A percentile compares a stretch with the other conserved stretches of the same genome.
Conservation (phyloP, 2,329 filamentous ascomycete genomes). For the Fusarium lateritium region DNA sequence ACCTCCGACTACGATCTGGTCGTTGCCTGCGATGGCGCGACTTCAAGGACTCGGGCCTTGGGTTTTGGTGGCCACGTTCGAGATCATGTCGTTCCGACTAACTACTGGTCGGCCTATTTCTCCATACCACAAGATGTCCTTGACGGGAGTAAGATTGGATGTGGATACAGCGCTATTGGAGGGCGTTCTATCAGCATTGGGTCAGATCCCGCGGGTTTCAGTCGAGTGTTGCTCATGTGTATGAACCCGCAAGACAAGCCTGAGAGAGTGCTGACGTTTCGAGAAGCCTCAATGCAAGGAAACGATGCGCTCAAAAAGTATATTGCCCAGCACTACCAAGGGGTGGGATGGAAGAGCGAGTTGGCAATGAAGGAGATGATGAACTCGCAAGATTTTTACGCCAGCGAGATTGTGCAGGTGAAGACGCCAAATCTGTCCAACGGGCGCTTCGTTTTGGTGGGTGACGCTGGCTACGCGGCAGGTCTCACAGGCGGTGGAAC, state of each 20-base stretch:
- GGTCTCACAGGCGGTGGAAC: conserved; percentile 64
- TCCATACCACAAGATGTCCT: conserved; percentile 57
- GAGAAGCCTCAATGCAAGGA: conserved; percentile 54
- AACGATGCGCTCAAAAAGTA: conserved; percentile 52
- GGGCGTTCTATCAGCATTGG: conserved; percentile 57
- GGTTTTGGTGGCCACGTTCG: conserved; percentile 16
- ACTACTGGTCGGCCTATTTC: conserved; percentile 61
- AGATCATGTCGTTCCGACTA: conserved; percentile 30
- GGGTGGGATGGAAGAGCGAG: conserved; percentile 62
- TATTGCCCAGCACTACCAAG: conserved; percentile 57
- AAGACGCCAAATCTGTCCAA: conserved; percentile 56
- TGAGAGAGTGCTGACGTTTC: conserved; percentile 54
- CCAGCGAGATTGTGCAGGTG: conserved; percentile 61
- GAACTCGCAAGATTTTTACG: conserved; percentile 61
- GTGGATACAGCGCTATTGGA: conserved; percentile 55
- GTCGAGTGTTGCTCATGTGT: conserved; percentile 54
- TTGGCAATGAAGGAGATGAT: conserved; percentile 55
- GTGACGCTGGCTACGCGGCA: conserved; percentile 65
- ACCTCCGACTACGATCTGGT: conserved; percentile 24
- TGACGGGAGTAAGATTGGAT: conserved; percentile 54
- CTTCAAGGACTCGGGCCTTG: conserved; percentile 14
- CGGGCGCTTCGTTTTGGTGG: conserved; percentile 63
- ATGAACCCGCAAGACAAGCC: conserved; percentile 50
- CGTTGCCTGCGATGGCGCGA: conserved; percentile 22
- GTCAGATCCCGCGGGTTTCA: conserved; percentile 52